Evolutionary conservation across 495 filamentous ascomycete species (phyloP).

Genomic region (Penicillium pulvis): DNA sequence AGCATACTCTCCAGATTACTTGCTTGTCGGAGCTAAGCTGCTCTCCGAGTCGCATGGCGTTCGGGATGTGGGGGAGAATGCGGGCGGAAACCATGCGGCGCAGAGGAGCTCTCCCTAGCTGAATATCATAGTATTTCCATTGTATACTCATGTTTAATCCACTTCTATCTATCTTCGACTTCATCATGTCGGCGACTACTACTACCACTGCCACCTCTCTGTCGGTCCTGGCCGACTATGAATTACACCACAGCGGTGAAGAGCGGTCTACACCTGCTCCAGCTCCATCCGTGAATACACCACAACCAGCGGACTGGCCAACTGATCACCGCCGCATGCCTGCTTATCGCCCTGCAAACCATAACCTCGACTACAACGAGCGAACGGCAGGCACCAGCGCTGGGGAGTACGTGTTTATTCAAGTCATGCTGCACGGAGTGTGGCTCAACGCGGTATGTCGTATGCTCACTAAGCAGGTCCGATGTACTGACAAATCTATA

Average conservation of each 20-base stretch:
- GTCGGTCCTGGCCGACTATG: slow-evolving; percentile 49
- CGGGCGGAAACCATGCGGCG: slow-evolving; percentile 6
- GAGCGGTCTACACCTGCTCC: slow-evolving; percentile 10
- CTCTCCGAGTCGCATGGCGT: background rate
- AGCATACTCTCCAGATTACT: background rate
- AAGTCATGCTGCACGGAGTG: slow-evolving; percentile 55
- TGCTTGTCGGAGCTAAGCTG: slow-evolving; percentile 2
- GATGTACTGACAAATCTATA: slow-evolving; percentile 13
- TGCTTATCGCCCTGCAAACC: slow-evolving; percentile 50
- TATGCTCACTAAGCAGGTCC: background rate
- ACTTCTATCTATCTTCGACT: slow-evolving; percentile 6
- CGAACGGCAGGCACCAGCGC: slow-evolving; percentile 43
- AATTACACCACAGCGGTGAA: slow-evolving; percentile 42
- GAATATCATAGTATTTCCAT: slow-evolving; percentile 1
- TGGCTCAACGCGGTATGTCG: slow-evolving; percentile 53
- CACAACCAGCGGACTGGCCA: slow-evolving; percentile 41
- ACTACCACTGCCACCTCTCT: slow-evolving; percentile 29
- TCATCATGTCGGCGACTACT: slow-evolving; percentile 43
- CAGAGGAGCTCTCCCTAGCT: background rate
- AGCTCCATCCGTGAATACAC: slow-evolving; percentile 5
- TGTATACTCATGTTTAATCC: slow-evolving; percentile 5
- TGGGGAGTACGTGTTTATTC: slow-evolving; percentile 48
- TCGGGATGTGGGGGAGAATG: slow-evolving; percentile 37
- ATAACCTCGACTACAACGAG: slow-evolving; percentile 39
- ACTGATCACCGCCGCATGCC: slow-evolving; percentile 51